phyloP scores from a whole-genome alignment of 176 grass and related monocot genomes.

The Pontederia paniculata region DNA sequence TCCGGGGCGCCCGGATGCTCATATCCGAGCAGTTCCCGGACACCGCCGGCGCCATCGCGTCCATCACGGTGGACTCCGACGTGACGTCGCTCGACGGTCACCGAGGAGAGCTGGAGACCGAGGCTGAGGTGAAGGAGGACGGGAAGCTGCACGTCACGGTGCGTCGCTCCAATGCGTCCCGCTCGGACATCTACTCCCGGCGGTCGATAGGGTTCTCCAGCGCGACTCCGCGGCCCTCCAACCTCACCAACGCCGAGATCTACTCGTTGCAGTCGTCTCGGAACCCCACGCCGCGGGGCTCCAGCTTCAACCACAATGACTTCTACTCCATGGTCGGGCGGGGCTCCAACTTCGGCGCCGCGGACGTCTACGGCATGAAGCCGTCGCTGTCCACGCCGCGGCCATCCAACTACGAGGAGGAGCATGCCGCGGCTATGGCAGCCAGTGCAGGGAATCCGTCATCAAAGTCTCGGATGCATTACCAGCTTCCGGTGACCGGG shows the following conservation, averaged over 20 bases:
- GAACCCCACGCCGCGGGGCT: constrained; percentile 81
- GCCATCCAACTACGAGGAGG: constrained; percentile 94
- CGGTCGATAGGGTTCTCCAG: constrained; percentile 73
- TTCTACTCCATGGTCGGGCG: constrained; percentile 97
- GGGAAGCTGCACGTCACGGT: constrained; percentile 88
- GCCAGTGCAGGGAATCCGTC: constrained; percentile 16
- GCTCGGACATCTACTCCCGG: constrained; percentile 83
- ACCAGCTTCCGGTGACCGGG: background rate
- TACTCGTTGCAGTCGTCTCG: constrained; percentile 95
- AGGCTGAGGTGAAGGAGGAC: constrained; percentile 86
- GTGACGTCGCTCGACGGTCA: constrained; percentile 75
- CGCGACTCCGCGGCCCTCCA: constrained; percentile 77
- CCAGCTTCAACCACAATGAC: constrained; percentile 99
- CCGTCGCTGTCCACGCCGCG: constrained; percentile 52
- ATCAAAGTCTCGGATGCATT: constrained; percentile 32
- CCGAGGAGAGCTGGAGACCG: constrained; percentile 73
- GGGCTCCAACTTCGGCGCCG: constrained; percentile 81
- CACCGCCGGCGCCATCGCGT: constrained; percentile 78
- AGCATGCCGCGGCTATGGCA: constrained; percentile 18
- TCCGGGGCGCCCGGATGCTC: constrained; percentile 75
- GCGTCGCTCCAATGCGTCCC: constrained; percentile 78
- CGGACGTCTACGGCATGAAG: constrained; percentile 36
- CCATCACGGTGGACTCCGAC: constrained; percentile 79
- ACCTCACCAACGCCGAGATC: constrained; percentile 99
- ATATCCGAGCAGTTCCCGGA: constrained; percentile 97